A percentile compares a stretch with the other conserved stretches of the same genome.
Conservation (phyloP, 768 basidiomycete genomes). For the Russula griseocarnosa region DNA sequence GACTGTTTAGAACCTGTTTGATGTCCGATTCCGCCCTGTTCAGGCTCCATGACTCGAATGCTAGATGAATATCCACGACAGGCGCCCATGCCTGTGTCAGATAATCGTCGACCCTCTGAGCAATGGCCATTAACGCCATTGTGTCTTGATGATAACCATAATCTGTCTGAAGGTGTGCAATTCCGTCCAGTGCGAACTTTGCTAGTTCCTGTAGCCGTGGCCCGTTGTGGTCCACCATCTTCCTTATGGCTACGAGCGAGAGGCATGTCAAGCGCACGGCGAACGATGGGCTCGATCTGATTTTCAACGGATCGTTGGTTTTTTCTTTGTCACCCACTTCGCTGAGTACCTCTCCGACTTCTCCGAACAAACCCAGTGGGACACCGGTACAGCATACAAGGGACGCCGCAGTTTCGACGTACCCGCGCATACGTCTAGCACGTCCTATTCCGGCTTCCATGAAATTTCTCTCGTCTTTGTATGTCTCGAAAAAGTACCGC, state of each 20-base stretch:
- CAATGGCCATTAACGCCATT: neutral
- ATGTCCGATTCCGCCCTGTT: neutral
- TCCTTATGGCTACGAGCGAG: neutral
- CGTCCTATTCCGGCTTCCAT: neutral
- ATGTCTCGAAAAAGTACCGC: neutral
- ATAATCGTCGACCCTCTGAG: neutral
- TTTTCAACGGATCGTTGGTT: neutral
- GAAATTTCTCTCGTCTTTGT: neutral
- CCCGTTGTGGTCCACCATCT: neutral
- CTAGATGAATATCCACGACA: neutral
- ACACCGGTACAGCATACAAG: constrained; percentile 2
- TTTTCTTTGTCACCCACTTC: neutral
- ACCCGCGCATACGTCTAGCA: neutral
- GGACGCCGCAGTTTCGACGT: neutral
- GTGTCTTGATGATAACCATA: neutral
- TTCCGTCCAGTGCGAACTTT: neutral
- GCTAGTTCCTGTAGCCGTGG: neutral
- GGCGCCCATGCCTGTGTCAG: neutral
- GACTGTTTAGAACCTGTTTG: neutral
- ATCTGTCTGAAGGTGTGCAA: neutral
- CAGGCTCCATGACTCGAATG: neutral
- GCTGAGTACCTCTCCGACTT: neutral
- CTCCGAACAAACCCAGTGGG: neutral
- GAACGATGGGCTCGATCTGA: neutral
- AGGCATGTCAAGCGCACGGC: constrained; percentile 7